phyloP scores from a whole-genome alignment of 2,329 filamentous ascomycete species.

The Pseudogymnoascus sp. region DNA sequence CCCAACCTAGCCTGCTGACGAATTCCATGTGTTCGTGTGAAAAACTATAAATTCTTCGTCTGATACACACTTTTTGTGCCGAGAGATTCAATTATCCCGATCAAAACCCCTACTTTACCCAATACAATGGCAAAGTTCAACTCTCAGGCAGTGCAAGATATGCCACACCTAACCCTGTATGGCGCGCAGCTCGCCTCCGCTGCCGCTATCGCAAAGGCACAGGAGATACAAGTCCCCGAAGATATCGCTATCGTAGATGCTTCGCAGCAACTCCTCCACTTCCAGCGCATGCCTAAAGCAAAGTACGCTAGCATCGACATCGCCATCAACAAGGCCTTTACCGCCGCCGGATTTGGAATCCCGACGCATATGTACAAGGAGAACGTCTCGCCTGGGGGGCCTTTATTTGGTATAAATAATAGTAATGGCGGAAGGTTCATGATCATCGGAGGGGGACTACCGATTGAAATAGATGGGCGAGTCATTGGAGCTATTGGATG shows the following conservation, averaged over 20 bases:
- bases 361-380: constrained; percentile 47
- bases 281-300: constrained; percentile 22
- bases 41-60: neutral
- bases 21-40: neutral
- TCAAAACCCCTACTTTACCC: neutral
- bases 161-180: constrained; percentile 18
- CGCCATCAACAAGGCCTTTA: constrained; percentile 42
- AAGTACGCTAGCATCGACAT: constrained; percentile 21
- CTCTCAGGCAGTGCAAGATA: neutral
- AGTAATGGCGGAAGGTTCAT: constrained; percentile 46
- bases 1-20: neutral
- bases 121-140: neutral
- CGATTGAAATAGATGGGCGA: constrained; percentile 39
- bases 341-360: constrained; percentile 45
- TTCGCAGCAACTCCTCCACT: constrained; percentile 22
- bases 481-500: constrained; percentile 48
- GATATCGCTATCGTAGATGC: constrained; percentile 27
- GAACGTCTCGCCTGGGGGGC: constrained; percentile 44
- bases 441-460: constrained; percentile 47
- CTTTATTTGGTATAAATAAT: constrained; percentile 44
- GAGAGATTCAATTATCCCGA: neutral
- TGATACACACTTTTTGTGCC: neutral
- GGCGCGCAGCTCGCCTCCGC: constrained; percentile 23
- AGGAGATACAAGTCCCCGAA: constrained; percentile 21
- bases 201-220: constrained; percentile 21